phyloP scores from a whole-genome alignment of 2,329 filamentous ascomycete genomes.

The Penicillium sp. region DNA sequence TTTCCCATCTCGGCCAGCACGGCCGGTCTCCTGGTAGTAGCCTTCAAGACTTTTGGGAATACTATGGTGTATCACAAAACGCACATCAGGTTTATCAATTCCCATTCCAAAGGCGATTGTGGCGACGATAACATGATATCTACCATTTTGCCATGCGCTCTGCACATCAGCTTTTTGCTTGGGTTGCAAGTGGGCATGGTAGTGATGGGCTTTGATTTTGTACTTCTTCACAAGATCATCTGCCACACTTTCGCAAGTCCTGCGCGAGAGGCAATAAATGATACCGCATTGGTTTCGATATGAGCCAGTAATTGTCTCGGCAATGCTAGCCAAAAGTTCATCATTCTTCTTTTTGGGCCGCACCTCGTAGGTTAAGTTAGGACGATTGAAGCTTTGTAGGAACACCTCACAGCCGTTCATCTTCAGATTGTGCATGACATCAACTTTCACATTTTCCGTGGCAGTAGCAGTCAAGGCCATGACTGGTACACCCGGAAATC shows the following conservation, averaged over 20 bases:
- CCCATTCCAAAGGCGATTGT: constrained; percentile 99
- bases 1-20: constrained; percentile 87
- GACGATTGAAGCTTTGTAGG: constrained; percentile 93
- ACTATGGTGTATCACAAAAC: constrained; percentile 91
- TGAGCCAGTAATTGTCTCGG: constrained; percentile 62
- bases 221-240: constrained; percentile 60
- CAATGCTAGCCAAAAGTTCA: constrained; percentile 55
- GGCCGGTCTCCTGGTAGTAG: constrained; percentile 97
- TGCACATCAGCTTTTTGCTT: constrained; percentile 71
- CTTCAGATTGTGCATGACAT: constrained; percentile 87
- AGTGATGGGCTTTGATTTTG: constrained; percentile 74
- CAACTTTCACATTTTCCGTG: constrained; percentile 86
- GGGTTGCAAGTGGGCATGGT: constrained; percentile 76
- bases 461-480: constrained; percentile 96
- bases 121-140: constrained; percentile 86
- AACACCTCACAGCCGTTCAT: constrained; percentile 78
- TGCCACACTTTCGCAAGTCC: constrained; percentile 79
- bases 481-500: constrained; percentile 77
- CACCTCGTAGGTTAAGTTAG: constrained; percentile 89
- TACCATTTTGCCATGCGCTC: constrained; percentile 76
- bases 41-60: constrained; percentile 95
- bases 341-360: constrained; percentile 65
- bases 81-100: constrained; percentile 97
- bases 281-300: constrained; percentile 79
- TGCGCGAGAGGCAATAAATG: constrained; percentile 86